Evolutionary conservation across 352 stramenopile species (phyloP), one percentile per base, ranked within the genome.

Genomic region (Hyaloperonospora arabidopsidis): DNA sequence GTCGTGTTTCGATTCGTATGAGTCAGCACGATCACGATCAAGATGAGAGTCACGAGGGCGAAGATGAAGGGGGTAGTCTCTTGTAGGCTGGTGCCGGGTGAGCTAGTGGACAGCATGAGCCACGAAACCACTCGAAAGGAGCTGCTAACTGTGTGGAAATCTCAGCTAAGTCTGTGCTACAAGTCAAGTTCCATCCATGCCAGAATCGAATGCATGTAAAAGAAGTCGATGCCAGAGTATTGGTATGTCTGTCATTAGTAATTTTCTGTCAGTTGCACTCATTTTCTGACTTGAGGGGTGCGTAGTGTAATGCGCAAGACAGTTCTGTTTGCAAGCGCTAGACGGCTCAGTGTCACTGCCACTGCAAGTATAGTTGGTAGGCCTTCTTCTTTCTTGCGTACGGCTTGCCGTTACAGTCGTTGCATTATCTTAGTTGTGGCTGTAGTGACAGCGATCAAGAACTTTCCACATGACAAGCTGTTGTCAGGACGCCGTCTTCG

Each of bases 1-100:
- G 63, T 36, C 79, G 79, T 54, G 77, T 90, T 14, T 88, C 79
- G 25, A 77, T 87, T 59, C 69, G 70, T 36, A 88, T 90, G 79
- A 74, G 67, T 41, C 73, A 84, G 22, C 67, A 80, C 36, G 60
- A 69, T 1, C 67, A 80, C 36, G 60, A 69, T 1, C 49, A 71
- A 12, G 62, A 81, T 10, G 70, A 76, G 17, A 54, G 61, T 22
- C 51, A 71, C 5, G 68, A 79, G 11, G 61, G 77, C 34, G 73
- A 84, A 52, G 71, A 76, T 18, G 72, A 87, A 58, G 43, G 67
- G 34, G 74, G 84, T 43, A 76, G 52, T 25, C 59, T 89, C 35
- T 56, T 89, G 45, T 88, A 57, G 81, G 63, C 43, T 45, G 18
- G 34, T 23, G 46, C 51, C 6, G 4, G 22, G 36, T 50, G n/a